Evolutionary conservation across 805 yeast species (phyloP), one percentile per base, ranked within the genome.

Genomic region (Metschnikowia peoriensis): DNA sequence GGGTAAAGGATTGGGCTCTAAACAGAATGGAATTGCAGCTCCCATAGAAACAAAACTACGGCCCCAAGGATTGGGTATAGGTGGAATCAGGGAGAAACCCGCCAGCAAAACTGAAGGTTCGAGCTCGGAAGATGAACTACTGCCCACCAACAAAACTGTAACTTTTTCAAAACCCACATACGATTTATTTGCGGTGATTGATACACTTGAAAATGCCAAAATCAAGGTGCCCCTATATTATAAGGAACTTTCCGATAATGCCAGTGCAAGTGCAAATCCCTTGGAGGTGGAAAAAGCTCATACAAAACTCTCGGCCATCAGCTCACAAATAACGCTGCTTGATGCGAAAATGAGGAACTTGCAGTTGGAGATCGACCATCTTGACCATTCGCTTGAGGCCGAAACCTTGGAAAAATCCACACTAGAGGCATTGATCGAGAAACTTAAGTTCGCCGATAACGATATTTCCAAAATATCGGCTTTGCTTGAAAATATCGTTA

Each of bases 1-100:
- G 40, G 98, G 99, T 0, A 75, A 80, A 61, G 98, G 97, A 0
- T 76, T 93, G n/a, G 99, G 99, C 1, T 72, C 72, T 6, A 66
- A 76, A 27, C 82, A 84, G 1, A 78, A 78, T 47, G 99, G 99
- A 42, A 89, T 90, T 1, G 77, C 78, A 0, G 81, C 78, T n/a
- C 97, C 98, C 0, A 83, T 93, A 7, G 86, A 88, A 55, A 86
- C 88, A 3, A 78, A 79, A 49, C 65, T 80, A 32, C 71, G 94
- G 39, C 87, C 88, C 0, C 80, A 78, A 41, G 85, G 89, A 1
- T 69, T 82, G 16, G 97, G 97, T 3, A 77, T 91, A 29, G 96
- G 96, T 46, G 92, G 81, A 28, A 65, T 78, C 38, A 59, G 68
- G 15, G 83, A 79, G 57, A 67, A 69, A 44, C 53, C 34, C 4